Evolutionary conservation across 1,284 basidiomycete species (phyloP), one percentile per base, ranked within the genome.

Genomic region (Pyrrhoderma lamaoense): DNA sequence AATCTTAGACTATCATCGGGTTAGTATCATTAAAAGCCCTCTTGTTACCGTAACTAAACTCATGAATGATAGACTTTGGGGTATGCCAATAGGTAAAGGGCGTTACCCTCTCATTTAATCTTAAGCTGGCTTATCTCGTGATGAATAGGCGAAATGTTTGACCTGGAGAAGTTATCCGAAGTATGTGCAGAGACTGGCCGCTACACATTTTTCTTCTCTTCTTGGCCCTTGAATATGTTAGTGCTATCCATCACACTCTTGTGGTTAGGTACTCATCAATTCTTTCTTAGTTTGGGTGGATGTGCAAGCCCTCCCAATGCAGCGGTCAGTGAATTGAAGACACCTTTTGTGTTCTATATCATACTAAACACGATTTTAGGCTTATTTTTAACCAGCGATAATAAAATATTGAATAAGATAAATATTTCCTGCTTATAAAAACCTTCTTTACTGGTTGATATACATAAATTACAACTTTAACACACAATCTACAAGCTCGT

Each of bases 201-300:
- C 58, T 83, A 83, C 61, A 81, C 77, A 5, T 85, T 85, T 64
- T 85, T 84, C 67, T 82, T 85, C 64, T 74, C 80, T 0, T 85
- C 82, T 3, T 85, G 81, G 82, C 82, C 83, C 1, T 64, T 85
- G 58, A 76, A 83, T 59, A 76, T 84, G 82, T 83, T 60, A 61
- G 80, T 65, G 13, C 3, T 45, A 31, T 2, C 35, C 37, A 34
- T 36, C 8, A 37, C 16, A 11, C 16, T 37, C 11, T 37, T 16
- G 16, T 11, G 11, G 16, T 37, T 11, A 7, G 21, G n/a, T 49
- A 2, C 45, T 44, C 21, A 37, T 48, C 5, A 31, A 44, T 21
- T 5, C 3, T 23, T 5, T 25, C 21, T 14, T 40, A 82, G 79
- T 39, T 76, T 83, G 23, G 80, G 81, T 8, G 82, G 80, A 21